Percentiles rank a stretch among this genome's conserved stretches.
phyloP scores from a whole-genome alignment of 2,329 filamentous ascomycete species.

The Davidsoniella neocaledoniae region DNA sequence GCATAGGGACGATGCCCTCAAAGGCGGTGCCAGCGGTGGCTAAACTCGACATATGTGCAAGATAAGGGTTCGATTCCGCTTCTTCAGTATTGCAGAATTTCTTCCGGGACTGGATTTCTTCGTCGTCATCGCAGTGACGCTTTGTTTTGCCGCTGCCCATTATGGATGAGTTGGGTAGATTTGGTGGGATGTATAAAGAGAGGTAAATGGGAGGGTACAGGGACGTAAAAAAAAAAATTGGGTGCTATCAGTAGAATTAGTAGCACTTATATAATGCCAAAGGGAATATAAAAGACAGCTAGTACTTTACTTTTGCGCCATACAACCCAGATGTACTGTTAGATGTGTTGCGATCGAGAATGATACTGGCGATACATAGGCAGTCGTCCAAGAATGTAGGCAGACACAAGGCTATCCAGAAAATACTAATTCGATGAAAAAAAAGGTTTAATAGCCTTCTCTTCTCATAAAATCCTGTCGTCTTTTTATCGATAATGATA shows the following conservation, averaged over 20 bases:
- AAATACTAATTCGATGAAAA: neutral
- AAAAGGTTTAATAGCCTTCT: conserved; percentile 10
- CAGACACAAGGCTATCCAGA: neutral
- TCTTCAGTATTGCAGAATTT: conserved; percentile 27
- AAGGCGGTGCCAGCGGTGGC: conserved; percentile 16
- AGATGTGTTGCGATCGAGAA: too few species aligned
- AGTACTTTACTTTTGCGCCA: too few species aligned
- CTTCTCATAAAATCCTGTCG: conserved; percentile 6
- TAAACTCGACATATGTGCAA: conserved; percentile 67
- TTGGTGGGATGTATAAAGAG: neutral
- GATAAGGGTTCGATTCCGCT: conserved; percentile 57
- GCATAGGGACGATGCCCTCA: conserved; percentile 36
- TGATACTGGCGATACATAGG: neutral
- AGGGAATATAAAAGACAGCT: too few species aligned
- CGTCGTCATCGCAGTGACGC: conserved; percentile 24
- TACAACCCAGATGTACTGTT: too few species aligned
- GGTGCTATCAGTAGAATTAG: neutral
- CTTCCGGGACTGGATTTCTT: conserved; percentile 24
- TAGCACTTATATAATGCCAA: too few species aligned
- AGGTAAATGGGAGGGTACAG: neutral
- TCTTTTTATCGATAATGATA: conserved; percentile 9
- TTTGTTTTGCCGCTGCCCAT: conserved; percentile 28
- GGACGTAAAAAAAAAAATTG: neutral
- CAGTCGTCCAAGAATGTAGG: neutral
- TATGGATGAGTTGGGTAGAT: conserved; percentile 9